These are phyloP conservation scores for Aegle marmelos DNA, from an alignment of 345 rosid genomes.

Conservation along the genomic window DNA sequence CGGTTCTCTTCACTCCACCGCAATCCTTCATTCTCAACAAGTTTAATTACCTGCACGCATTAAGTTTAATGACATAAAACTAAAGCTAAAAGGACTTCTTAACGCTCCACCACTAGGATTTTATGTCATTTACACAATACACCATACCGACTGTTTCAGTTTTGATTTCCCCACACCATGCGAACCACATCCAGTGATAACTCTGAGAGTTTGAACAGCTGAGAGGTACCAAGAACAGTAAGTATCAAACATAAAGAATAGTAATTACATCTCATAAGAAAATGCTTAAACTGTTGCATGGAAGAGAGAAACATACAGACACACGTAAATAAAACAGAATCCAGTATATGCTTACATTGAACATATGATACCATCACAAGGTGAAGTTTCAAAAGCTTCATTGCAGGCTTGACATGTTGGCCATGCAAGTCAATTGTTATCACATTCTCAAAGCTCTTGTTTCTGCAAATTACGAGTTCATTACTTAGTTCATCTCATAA, in stretches of 20 bases:
- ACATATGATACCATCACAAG: slow-evolving; percentile 62
- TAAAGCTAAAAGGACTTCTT: background rate
- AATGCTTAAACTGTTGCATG: background rate
- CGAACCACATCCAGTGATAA: slow-evolving; percentile 88
- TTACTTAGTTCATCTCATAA: slow-evolving; percentile 20
- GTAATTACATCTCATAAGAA: background rate
- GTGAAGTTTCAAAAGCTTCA: slow-evolving; percentile 71
- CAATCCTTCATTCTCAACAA: slow-evolving; percentile 62
- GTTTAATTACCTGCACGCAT: slow-evolving; percentile 53
- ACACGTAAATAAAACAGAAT: too few relatives aligned
- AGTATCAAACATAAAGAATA: slow-evolving; percentile 9
- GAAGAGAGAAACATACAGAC: background rate
- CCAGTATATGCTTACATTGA: slow-evolving; percentile 55
- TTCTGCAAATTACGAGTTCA: slow-evolving; percentile 45
- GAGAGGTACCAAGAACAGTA: slow-evolving; percentile 21
- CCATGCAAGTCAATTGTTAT: slow-evolving; percentile 95
- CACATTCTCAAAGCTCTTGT: slow-evolving; percentile 71
- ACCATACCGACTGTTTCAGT: slow-evolving; percentile 80
- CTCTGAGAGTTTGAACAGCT: slow-evolving; percentile 84
- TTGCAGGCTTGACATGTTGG: slow-evolving; percentile 88
- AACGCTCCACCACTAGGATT: background rate
- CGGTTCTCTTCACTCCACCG: slow-evolving; percentile 71
- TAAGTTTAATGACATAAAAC: background rate
- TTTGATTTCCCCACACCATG: slow-evolving; percentile 81
- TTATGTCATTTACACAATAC: background rate